Conservation (phyloP, 495 filamentous ascomycete genomes). For the Penicillium turbatum region DNA sequence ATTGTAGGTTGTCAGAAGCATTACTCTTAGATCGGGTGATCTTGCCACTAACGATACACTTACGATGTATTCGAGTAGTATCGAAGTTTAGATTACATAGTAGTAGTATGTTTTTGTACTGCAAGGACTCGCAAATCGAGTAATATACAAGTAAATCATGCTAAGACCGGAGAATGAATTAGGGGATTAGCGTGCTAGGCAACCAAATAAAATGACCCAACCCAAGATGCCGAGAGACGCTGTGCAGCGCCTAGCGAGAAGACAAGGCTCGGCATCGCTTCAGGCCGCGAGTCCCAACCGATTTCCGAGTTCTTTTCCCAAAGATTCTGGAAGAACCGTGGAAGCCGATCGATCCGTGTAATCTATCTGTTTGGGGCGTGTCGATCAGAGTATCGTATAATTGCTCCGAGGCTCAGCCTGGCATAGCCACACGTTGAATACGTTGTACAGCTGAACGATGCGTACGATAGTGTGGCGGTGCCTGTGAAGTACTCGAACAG, state of each 20-base stretch:
- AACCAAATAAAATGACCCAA: conserved; percentile 2
- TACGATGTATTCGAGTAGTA: too few relatives aligned
- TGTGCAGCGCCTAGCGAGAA: background rate
- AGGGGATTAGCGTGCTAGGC: conserved; percentile 6
- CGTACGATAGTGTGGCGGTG: conserved; percentile 8
- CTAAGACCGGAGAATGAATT: background rate
- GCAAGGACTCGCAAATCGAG: too few relatives aligned
- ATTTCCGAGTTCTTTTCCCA: background rate
- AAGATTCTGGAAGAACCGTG: conserved; percentile 14
- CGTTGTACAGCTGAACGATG: background rate
- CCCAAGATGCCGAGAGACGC: background rate
- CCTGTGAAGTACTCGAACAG: background rate
- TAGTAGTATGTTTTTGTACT: too few relatives aligned
- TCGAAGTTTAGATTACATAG: too few relatives aligned
- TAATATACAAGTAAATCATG: background rate
- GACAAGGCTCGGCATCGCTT: conserved; percentile 1
- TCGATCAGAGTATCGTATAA: background rate
- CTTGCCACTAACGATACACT: too few relatives aligned
- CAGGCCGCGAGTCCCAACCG: background rate
- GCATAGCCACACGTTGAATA: conserved; percentile 1
- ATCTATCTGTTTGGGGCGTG: background rate
- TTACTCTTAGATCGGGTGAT: too few relatives aligned
- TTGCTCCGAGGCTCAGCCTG: background rate
- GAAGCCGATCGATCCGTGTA: conserved; percentile 16
- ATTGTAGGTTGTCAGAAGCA: too few relatives aligned